Percentiles rank a stretch among this genome's conserved stretches.
Evolutionary conservation across 2,329 filamentous ascomycete genomes (phyloP).

Genomic region (Penicillium sp.): DNA sequence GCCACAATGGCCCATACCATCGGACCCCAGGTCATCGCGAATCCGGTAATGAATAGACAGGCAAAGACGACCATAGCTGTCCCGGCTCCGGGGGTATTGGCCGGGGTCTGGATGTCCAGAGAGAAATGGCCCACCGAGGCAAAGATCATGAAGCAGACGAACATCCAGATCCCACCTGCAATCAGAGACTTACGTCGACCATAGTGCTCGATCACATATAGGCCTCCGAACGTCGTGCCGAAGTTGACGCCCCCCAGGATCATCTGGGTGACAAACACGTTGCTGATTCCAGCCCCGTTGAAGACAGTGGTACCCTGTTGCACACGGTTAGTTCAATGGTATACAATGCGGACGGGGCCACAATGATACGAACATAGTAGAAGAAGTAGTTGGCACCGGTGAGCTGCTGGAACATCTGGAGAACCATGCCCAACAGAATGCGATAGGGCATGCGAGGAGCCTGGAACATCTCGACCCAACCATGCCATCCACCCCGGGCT

Average conservation of each 20-base stretch:
- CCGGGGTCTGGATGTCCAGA: slow-evolving; percentile 38
- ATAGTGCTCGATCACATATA: slow-evolving; percentile 67
- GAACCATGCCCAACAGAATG: slow-evolving; percentile 39
- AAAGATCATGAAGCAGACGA: slow-evolving; percentile 63
- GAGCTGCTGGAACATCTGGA: slow-evolving; percentile 47
- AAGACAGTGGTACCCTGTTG: slow-evolving; percentile 50
- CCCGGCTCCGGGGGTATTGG: slow-evolving; percentile 50
- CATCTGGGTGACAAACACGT: slow-evolving; percentile 63
- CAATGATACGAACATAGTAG: slow-evolving; percentile 50
- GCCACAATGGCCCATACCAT: slow-evolving; percentile 50
- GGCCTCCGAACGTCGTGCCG: slow-evolving; percentile 61
- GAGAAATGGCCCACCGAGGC: slow-evolving; percentile 54
- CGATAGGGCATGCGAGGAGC: slow-evolving; percentile 48
- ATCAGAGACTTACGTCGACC: slow-evolving; percentile 68
- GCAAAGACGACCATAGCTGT: slow-evolving; percentile 68
- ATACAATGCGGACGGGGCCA: background rate
- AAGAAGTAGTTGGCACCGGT: slow-evolving; percentile 49
- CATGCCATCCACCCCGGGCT: slow-evolving; percentile 25
- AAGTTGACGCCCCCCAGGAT: slow-evolving; percentile 69
- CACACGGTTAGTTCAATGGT: background rate
- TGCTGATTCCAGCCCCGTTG: slow-evolving; percentile 61
- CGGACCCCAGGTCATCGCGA: slow-evolving; percentile 68
- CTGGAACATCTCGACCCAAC: slow-evolving; percentile 45
- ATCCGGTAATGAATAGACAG: slow-evolving; percentile 69
- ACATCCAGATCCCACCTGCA: slow-evolving; percentile 65